Evolutionary conservation across 140 eudicot species (phyloP).

Genomic region (Cichorium intybus): DNA sequence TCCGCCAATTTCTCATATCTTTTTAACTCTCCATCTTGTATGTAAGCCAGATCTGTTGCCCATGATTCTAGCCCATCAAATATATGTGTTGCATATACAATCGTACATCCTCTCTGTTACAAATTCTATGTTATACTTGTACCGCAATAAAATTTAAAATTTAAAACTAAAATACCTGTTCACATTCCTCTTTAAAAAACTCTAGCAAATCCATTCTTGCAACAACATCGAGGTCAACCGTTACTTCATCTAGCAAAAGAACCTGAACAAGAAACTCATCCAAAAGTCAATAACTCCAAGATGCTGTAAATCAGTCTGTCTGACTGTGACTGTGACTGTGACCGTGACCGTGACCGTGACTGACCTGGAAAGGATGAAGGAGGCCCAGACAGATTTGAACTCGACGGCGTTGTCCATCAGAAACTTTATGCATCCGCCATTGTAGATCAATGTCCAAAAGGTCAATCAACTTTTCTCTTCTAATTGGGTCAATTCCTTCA

Average conservation of each 20-base stretch:
- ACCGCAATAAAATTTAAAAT: neutral
- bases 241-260: conserved; percentile 93
- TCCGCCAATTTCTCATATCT: conserved; percentile 68
- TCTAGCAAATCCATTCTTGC: conserved; percentile 96
- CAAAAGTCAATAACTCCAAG: neutral
- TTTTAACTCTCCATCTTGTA: conserved; percentile 82
- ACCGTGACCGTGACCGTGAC: conserved; percentile 1
- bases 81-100: conserved; percentile 94
- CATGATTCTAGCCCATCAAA: conserved; percentile 96
- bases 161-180: conserved; percentile 46
- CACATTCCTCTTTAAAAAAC: conserved; percentile 90
- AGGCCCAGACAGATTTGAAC: conserved; percentile 99
- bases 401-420: conserved; percentile 97
- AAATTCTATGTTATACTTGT: neutral
- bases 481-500: conserved; percentile 85
- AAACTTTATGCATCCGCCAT: conserved; percentile 99
- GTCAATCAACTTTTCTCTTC: conserved; percentile 87
- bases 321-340: neutral
- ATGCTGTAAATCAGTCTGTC: neutral
- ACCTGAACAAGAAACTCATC: conserved; percentile 49
- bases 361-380: conserved; percentile 93
- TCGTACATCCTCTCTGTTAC: conserved; percentile 92
- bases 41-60: conserved; percentile 94
- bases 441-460: conserved; percentile 84
- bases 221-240: conserved; percentile 93